A percentile compares a stretch with the other conserved stretches of the same genome.
Conservation (phyloP, 2,329 filamentous ascomycete genomes). For the Keithomyces neogunnii region DNA sequence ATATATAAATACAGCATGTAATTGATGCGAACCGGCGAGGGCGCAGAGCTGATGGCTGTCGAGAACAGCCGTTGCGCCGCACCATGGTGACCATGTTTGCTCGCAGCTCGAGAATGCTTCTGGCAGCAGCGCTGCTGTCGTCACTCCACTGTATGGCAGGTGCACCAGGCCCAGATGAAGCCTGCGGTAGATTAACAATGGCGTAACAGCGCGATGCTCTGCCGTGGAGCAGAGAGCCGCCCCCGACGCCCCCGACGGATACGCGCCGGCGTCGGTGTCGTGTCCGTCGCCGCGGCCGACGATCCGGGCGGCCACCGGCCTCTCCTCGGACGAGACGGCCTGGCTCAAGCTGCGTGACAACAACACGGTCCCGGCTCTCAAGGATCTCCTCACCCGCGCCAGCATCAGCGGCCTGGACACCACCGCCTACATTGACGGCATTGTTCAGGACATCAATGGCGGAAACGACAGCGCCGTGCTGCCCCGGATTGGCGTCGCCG, state of each 20-base stretch:
- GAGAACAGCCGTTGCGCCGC: too few relatives aligned
- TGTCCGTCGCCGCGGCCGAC: slow-evolving; percentile 10
- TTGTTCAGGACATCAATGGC: slow-evolving; percentile 5
- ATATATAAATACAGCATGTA: too few relatives aligned
- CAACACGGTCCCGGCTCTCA: slow-evolving; percentile 11
- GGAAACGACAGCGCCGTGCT: slow-evolving; percentile 9
- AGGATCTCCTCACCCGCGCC: slow-evolving; percentile 9
- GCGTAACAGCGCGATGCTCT: neutral
- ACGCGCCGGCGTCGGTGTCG: slow-evolving; percentile 10
- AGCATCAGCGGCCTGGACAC: slow-evolving; percentile 12
- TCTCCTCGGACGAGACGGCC: slow-evolving; percentile 12
- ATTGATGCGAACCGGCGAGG: too few relatives aligned
- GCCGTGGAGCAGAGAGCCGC: neutral
- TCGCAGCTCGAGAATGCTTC: neutral
- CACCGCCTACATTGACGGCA: slow-evolving; percentile 9
- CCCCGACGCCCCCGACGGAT: slow-evolving; percentile 7
- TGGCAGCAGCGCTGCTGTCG: neutral
- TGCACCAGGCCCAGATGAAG: neutral
- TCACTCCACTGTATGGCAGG: neutral
- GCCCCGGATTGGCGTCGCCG: slow-evolving; percentile 56
- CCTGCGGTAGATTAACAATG: neutral
- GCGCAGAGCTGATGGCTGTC: too few relatives aligned
- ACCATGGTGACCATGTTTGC: neutral
- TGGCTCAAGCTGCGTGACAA: slow-evolving; percentile 11
- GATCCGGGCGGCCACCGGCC: slow-evolving; percentile 9